These are phyloP conservation scores for Nannochloris sp. DNA, from an alignment of 139 green algal genomes.

Conservation along the genomic window DNA sequence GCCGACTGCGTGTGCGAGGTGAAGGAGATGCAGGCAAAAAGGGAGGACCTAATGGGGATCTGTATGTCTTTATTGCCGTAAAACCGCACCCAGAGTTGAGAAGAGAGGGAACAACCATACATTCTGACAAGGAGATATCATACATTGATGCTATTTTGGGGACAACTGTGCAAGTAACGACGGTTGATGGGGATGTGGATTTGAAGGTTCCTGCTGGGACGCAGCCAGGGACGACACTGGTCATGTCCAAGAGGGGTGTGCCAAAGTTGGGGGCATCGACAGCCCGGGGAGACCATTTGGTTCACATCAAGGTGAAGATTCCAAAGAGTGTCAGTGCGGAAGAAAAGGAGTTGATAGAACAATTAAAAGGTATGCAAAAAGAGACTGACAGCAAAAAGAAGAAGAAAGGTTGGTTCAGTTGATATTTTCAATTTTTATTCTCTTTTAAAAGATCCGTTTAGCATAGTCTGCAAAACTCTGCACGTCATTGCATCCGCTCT, in stretches of 20 bases:
- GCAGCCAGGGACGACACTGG: constrained; percentile 92
- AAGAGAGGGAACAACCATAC: constrained; percentile 83
- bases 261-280: constrained; percentile 67
- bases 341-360: constrained; percentile 86
- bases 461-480: background rate
- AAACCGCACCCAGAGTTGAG: constrained; percentile 72
- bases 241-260: constrained; percentile 96
- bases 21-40: constrained; percentile 60
- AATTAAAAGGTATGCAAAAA: constrained; percentile 52
- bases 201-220: constrained; percentile 87
- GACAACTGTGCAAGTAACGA: constrained; percentile 60
- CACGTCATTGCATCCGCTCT: constrained; percentile 1
- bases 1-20: constrained; percentile 76
- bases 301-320: constrained; percentile 76
- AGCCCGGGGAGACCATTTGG: constrained; percentile 81
- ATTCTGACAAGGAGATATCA: constrained; percentile 50
- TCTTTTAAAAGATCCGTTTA: background rate
- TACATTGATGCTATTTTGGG: constrained; percentile 94
- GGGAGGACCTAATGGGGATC: constrained; percentile 75
- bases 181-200: constrained; percentile 87
- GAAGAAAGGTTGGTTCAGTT: constrained; percentile 15
- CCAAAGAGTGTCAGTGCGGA: constrained; percentile 71
- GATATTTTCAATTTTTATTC: constrained; percentile 2
- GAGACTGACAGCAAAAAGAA: background rate
- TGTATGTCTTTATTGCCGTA: constrained; percentile 91